Evolutionary conservation across 177 flowering plant species (phyloP), one percentile per base, ranked within the genome.

Genomic region (Tripterygium wilfordii): DNA sequence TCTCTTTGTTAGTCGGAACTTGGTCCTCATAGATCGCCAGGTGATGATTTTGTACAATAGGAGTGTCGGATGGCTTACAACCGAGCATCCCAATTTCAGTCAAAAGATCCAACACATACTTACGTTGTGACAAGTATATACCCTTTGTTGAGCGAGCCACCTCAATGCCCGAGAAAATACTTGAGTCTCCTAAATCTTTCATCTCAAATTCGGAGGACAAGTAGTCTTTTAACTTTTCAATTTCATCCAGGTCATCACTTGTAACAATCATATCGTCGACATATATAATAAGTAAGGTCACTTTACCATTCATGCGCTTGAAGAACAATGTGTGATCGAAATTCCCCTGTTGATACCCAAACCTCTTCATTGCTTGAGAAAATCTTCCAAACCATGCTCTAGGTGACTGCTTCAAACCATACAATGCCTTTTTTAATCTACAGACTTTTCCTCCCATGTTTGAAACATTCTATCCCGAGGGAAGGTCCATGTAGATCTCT

Each of bases 381-480:
- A 42, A 25, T 4, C 30, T 2, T 5, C n/a, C 17, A 15, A 23
- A 42, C 45, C 45, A 42, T 1, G 30, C 17, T 3, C 45, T 4
- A 4, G 45, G 45, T 10, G 45, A 42, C 10, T 42, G 28, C 18
- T 42, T 42, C 1, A 42, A 10, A 2, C 45, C 45, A 42, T 42
- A 42, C 1, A 42, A 8, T 1, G 45, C 4, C 10, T 12, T 23
- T 24, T 25, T 25, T 2, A 25, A 17, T 14, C 24, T 42, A 16
- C 45, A 25, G 3, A 24, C 45, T 8, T 36, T 36, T 3, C 9
- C 4, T 36, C 4, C 3, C 1, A 1, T 9, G 1, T 1, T 10
- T 1, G 4, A 1, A 19, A 1, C 10, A 18, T 38, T 14, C 8
- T 18, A 38, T 2, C 24, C 24, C 1, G 3, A 10, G 2, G 10